Evolutionary conservation across 2,329 filamentous ascomycete species (phyloP).

Genomic region (Colletotrichum aenigma): DNA sequence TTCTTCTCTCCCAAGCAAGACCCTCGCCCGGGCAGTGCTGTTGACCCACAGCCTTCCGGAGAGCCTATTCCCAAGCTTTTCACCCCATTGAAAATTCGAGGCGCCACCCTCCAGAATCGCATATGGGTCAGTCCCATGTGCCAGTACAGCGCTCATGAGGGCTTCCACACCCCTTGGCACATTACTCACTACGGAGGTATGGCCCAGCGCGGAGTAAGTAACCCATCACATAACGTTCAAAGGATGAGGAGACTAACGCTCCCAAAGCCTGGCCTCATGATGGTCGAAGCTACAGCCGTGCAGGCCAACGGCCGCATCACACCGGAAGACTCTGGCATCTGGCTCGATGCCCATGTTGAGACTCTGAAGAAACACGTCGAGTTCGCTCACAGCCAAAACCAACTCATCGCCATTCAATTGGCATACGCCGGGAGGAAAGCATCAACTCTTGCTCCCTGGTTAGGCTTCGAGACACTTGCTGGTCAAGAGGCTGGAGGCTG

Average conservation of each 20-base stretch:
- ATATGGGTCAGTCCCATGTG: constrained; percentile 52
- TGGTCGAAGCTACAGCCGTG: constrained; percentile 71
- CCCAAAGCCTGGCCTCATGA: constrained; percentile 55
- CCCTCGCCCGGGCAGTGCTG: constrained; percentile 47
- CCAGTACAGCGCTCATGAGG: constrained; percentile 48
- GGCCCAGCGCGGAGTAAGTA: constrained; percentile 59
- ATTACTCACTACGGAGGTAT: constrained; percentile 78
- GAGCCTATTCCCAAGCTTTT: constrained; percentile 56
- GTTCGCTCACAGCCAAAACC: constrained; percentile 60
- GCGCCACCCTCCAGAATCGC: constrained; percentile 48
- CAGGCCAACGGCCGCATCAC: constrained; percentile 71
- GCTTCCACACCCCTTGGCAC: constrained; percentile 75
- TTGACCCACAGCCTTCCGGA: constrained; percentile 37
- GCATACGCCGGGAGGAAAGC: constrained; percentile 75
- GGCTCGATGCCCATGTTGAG: constrained; percentile 72
- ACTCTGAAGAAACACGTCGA: constrained; percentile 61
- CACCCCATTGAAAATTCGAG: constrained; percentile 50
- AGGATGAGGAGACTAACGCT: neutral
- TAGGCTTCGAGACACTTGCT: constrained; percentile 60
- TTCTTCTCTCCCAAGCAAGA: constrained; percentile 54
- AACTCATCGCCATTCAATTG: constrained; percentile 75
- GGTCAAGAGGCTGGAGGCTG: constrained; percentile 54
- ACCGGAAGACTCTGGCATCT: constrained; percentile 68
- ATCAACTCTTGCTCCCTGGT: constrained; percentile 61
- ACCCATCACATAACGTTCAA: neutral